These are phyloP conservation scores for Madurella fahalii DNA, from an alignment of 2,329 filamentous ascomycete genomes.

Conservation along the genomic window DNA sequence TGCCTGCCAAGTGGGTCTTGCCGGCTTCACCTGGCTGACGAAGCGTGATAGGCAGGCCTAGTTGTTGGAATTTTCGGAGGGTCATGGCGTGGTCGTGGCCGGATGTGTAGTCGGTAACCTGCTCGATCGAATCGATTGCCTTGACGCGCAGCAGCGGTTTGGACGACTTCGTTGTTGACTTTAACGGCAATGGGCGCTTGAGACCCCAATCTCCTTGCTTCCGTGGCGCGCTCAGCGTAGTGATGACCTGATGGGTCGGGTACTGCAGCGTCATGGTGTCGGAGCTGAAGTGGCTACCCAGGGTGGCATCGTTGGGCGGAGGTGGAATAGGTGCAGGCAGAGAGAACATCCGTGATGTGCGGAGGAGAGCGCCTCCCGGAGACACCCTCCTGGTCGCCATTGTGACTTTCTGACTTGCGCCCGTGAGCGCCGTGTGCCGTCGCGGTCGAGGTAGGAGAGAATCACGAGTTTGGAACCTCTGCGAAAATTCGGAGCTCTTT, in stretches of 20 bases:
- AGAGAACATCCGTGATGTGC: conserved; percentile 85
- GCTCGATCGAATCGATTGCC: conserved; percentile 78
- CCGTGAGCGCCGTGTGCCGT: conserved; percentile 8
- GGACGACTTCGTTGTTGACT: conserved; percentile 66
- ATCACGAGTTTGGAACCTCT: background rate
- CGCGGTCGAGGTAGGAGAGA: conserved; percentile 8
- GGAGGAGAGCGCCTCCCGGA: conserved; percentile 66
- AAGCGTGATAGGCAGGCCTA: conserved; percentile 67
- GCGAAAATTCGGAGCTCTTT: conserved; percentile 22
- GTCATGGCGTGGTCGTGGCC: conserved; percentile 78
- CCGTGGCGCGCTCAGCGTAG: conserved; percentile 68
- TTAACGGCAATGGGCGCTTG: conserved; percentile 76
- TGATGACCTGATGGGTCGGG: conserved; percentile 80
- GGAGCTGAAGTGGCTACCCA: conserved; percentile 49
- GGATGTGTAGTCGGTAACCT: conserved; percentile 83
- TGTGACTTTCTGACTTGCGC: conserved; percentile 12
- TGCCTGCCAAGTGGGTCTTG: background rate
- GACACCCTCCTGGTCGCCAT: conserved; percentile 42
- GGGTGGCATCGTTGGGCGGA: conserved; percentile 49
- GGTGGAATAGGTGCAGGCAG: conserved; percentile 71
- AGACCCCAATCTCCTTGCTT: conserved; percentile 85
- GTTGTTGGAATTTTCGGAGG: conserved; percentile 79
- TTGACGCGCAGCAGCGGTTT: conserved; percentile 74
- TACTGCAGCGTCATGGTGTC: conserved; percentile 69
- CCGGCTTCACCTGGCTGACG: conserved; percentile 29